Evolutionary conservation across 2,329 filamentous ascomycete genomes (phyloP).

Genomic region (Diaporthe batatas): DNA sequence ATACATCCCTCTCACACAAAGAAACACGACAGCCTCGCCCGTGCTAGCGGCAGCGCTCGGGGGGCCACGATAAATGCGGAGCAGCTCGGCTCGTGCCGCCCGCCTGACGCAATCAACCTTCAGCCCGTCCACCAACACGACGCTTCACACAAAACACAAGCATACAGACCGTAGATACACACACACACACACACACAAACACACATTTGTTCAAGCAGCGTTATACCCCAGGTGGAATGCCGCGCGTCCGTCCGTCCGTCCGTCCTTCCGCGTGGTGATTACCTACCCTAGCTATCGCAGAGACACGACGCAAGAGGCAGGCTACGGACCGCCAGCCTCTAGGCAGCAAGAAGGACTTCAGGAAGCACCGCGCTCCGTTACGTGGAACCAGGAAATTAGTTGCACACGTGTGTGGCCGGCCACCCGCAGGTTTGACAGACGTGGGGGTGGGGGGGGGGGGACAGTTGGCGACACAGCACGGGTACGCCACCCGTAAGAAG

Average conservation of each 20-base stretch:
- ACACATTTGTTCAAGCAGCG: background rate
- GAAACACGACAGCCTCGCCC: no score
- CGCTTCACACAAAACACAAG: no score
- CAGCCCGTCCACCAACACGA: background rate
- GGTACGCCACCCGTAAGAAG: background rate
- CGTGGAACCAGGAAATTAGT: background rate
- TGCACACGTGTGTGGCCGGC: background rate
- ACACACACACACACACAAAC: background rate
- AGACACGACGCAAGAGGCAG: background rate
- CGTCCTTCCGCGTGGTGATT: background rate
- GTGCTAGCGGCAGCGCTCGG: no score
- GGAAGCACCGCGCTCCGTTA: background rate
- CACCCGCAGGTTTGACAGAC: background rate
- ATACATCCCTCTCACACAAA: no score
- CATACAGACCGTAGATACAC: no score
- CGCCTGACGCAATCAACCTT: no score
- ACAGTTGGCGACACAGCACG: background rate
- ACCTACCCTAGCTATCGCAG: background rate
- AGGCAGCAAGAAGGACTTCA: no score
- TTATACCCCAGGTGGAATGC: background rate
- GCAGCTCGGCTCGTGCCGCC: slow-evolving; percentile 9
- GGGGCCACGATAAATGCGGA: no score
- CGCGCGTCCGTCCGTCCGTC: background rate
- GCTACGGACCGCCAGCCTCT: background rate
- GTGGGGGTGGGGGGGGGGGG: slow-evolving; percentile 3